Conservation (phyloP, 352 stramenopile genomes). For the Globisporangium nunn region DNA sequence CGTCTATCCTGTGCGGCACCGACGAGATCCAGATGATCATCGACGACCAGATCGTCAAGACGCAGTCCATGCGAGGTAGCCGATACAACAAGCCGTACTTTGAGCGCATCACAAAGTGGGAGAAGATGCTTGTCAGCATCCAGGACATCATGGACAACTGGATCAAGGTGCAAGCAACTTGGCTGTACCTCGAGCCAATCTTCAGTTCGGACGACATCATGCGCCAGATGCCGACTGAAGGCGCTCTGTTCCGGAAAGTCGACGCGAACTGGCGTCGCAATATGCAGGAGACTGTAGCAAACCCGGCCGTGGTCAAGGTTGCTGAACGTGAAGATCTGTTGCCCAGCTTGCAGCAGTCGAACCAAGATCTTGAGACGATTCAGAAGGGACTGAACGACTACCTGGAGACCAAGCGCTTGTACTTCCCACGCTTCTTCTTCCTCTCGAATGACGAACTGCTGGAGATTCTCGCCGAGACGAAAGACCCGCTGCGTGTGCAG, state of each 20-base stretch:
- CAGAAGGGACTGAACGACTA: constrained; percentile 93
- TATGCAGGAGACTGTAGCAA: constrained; percentile 81
- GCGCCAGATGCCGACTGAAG: constrained; percentile 88
- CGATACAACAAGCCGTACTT: constrained; percentile 93
- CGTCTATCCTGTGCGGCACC: constrained; percentile 81
- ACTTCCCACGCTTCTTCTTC: constrained; percentile 92
- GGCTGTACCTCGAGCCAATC: constrained; percentile 92
- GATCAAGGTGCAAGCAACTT: constrained; percentile 92
- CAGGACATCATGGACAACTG: constrained; percentile 93
- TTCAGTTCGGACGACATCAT: constrained; percentile 93
- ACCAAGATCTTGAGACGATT: constrained; percentile 91
- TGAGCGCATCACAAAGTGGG: constrained; percentile 81
- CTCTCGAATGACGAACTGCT: constrained; percentile 90
- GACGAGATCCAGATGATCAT: constrained; percentile 93
- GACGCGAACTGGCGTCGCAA: constrained; percentile 83
- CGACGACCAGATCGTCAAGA: constrained; percentile 95
- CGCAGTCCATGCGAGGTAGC: constrained; percentile 91
- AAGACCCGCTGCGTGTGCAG: constrained; percentile 92
- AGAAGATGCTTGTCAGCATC: constrained; percentile 86
- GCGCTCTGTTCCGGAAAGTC: constrained; percentile 81
- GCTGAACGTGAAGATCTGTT: constrained; percentile 75
- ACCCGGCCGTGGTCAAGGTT: constrained; percentile 70
- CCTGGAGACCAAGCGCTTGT: constrained; percentile 85
- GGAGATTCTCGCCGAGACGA: constrained; percentile 90
- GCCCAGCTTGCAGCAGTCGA: constrained; percentile 82